These are phyloP conservation scores for Talaromyces sp. DNA, from an alignment of 2,329 filamentous ascomycete species.

Conservation along the genomic window DNA sequence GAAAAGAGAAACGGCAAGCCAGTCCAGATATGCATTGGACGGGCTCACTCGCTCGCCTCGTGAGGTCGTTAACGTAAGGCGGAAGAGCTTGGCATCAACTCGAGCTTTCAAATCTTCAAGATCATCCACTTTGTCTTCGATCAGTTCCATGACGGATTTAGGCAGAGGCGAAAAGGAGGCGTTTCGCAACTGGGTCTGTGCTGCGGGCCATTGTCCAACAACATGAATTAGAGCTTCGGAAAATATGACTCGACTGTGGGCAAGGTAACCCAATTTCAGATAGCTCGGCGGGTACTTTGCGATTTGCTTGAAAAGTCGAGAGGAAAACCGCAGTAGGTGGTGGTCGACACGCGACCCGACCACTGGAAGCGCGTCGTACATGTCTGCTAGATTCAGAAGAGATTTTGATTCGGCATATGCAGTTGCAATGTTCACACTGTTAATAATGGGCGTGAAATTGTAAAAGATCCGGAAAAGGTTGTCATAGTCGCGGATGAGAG, in stretches of 20 bases:
- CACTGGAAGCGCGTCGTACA: slow-evolving; percentile 84
- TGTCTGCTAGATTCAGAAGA: slow-evolving; percentile 80
- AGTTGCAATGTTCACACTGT: slow-evolving; percentile 81
- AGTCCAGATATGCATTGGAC: slow-evolving; percentile 74
- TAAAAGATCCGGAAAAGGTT: slow-evolving; percentile 96
- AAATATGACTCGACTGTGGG: slow-evolving; percentile 76
- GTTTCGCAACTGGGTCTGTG: slow-evolving; percentile 66
- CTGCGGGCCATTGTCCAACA: slow-evolving; percentile 86
- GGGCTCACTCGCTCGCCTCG: slow-evolving; percentile 79
- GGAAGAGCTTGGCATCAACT: slow-evolving; percentile 75
- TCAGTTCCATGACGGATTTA: slow-evolving; percentile 72
- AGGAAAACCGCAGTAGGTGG: slow-evolving; percentile 86
- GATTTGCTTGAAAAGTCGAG: slow-evolving; percentile 88
- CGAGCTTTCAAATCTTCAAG: slow-evolving; percentile 74
- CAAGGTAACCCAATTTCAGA: slow-evolving; percentile 79
- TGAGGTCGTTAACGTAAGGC: slow-evolving; percentile 70
- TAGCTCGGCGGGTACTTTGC: slow-evolving; percentile 94
- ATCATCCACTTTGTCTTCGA: slow-evolving; percentile 93
- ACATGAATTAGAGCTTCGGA: slow-evolving; percentile 88
- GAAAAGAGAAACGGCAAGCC: slow-evolving; percentile 82
- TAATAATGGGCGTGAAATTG: slow-evolving; percentile 77
- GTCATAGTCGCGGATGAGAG: slow-evolving; percentile 85
- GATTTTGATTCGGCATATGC: slow-evolving; percentile 94
- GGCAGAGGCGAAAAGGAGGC: slow-evolving; percentile 55
- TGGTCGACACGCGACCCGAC: slow-evolving; percentile 88